These are phyloP conservation scores for Hanseniaspora nectarophila DNA, from an alignment of 805 yeast species.

Conservation along the genomic window DNA sequence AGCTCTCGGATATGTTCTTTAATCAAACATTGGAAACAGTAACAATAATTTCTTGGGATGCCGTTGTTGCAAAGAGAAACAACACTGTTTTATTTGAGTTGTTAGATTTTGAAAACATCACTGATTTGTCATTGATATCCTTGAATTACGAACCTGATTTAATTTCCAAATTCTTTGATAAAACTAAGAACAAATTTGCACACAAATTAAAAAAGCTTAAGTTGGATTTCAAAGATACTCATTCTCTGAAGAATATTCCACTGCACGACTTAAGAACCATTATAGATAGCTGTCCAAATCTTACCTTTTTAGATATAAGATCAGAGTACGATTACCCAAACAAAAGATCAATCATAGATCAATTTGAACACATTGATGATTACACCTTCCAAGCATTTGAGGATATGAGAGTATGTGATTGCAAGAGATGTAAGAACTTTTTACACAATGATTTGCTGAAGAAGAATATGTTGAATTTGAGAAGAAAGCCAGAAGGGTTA, in stretches of 20 bases:
- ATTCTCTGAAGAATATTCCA: conserved; percentile 26
- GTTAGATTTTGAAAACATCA: conserved; percentile 28
- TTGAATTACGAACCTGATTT: conserved; percentile 28
- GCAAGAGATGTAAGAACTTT: conserved; percentile 24
- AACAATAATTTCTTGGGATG: conserved; percentile 36
- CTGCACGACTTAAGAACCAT: conserved; percentile 30
- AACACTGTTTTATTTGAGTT: conserved; percentile 31
- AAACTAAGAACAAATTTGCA: conserved; percentile 20
- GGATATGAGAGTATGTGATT: conserved; percentile 21
- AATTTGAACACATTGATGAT: conserved; percentile 19
- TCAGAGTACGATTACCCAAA: conserved; percentile 20
- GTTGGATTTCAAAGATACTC: conserved; percentile 31
- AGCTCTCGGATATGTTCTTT: conserved; percentile 31
- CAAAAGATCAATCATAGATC: conserved; percentile 21
- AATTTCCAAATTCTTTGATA: conserved; percentile 27
- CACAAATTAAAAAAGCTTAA: conserved; percentile 29
- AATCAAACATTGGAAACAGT: conserved; percentile 27
- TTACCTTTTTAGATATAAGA: conserved; percentile 33
- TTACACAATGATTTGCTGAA: conserved; percentile 26
- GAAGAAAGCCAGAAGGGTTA: conserved; percentile 23
- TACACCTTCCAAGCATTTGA: conserved; percentile 3
- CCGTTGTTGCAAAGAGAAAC: conserved; percentile 26
- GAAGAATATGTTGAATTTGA: conserved; percentile 27
- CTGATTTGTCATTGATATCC: conserved; percentile 34
- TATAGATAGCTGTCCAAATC: conserved; percentile 26